A percentile compares a stretch with the other conserved stretches of the same genome.
These are phyloP conservation scores for Phalaenopsis aphrodite DNA, from an alignment of 106 monocot species.

Conservation along the genomic window DNA sequence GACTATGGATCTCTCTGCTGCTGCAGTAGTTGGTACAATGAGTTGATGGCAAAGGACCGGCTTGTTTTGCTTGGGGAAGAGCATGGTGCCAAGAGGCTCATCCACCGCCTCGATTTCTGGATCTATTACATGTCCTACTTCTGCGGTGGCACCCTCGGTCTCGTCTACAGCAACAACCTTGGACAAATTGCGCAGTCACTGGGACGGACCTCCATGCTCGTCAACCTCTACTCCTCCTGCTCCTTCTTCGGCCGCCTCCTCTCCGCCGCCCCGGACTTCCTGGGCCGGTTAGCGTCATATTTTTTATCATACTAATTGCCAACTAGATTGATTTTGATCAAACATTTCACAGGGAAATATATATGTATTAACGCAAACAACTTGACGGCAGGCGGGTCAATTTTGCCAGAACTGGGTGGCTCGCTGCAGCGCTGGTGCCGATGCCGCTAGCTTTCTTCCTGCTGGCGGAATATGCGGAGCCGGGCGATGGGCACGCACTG, in stretches of 20 bases:
- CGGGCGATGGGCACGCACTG: conserved; percentile 15
- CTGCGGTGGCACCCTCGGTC: conserved; percentile 72
- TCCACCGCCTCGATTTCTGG: conserved; percentile 62
- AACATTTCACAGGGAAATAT: not conserved
- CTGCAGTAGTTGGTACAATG: not conserved
- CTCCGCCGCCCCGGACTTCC: conserved; percentile 63
- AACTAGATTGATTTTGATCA: no score
- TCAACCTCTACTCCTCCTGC: conserved; percentile 75
- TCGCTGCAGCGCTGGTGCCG: conserved; percentile 45
- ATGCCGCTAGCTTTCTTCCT: conserved; percentile 73
- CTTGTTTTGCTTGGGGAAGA: conserved; percentile 53
- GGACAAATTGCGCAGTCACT: conserved; percentile 85
- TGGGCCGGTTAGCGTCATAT: conserved; percentile 28
- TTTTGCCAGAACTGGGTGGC: conserved; percentile 74
- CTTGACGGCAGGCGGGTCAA: conserved; percentile 31
- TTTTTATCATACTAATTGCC: no score
- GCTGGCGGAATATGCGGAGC: conserved; percentile 18
- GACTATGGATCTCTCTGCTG: not conserved
- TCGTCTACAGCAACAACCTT: conserved; percentile 83
- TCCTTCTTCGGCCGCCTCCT: conserved; percentile 85
- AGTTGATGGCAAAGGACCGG: conserved; percentile 20
- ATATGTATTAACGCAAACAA: not conserved
- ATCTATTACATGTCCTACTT: conserved; percentile 71
- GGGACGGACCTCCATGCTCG: conserved; percentile 31
- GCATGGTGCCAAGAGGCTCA: conserved; percentile 37